Percentiles rank a stretch among this genome's conserved stretches.
Conservation (phyloP, 441 rosid genomes). For the Erodium moschatum region DNA sequence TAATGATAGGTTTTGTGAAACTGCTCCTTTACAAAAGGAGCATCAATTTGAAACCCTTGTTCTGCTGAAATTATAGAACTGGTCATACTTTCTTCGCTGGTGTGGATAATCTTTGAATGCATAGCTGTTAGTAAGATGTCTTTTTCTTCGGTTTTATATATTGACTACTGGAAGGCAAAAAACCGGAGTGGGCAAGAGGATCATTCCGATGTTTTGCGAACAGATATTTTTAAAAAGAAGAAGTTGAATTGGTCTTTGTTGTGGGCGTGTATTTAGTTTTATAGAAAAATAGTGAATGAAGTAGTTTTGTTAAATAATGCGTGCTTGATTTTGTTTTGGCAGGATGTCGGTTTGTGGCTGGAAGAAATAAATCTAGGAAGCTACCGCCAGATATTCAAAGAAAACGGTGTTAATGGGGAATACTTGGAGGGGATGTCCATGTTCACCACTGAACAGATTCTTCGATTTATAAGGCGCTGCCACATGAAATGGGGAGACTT, state of each 20-base stretch:
- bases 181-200: too few species aligned
- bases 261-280: too few species aligned
- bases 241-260: too few species aligned
- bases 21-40: not conserved
- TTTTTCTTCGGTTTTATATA: too few species aligned
- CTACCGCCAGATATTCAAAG: conserved; percentile 87
- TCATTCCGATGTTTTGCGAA: too few species aligned
- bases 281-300: too few species aligned
- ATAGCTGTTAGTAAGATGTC: too few species aligned
- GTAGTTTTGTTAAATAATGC: not conserved
- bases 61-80: not conserved
- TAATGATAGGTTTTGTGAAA: not conserved
- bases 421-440: conserved; percentile 95
- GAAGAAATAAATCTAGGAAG: conserved; percentile 84
- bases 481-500: conserved; percentile 99
- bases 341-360: conserved; percentile 98
- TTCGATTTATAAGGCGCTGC: conserved; percentile 91
- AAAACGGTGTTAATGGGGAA: conserved; percentile 89
- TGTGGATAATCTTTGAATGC: not conserved
- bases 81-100: not conserved
- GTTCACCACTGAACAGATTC: conserved; percentile 96
- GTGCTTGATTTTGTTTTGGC: conserved; percentile 14
- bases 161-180: too few species aligned
- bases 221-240: too few species aligned
- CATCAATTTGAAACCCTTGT: not conserved